Conservation (phyloP, 768 basidiomycete species). For the Phylloporus sp. region DNA sequence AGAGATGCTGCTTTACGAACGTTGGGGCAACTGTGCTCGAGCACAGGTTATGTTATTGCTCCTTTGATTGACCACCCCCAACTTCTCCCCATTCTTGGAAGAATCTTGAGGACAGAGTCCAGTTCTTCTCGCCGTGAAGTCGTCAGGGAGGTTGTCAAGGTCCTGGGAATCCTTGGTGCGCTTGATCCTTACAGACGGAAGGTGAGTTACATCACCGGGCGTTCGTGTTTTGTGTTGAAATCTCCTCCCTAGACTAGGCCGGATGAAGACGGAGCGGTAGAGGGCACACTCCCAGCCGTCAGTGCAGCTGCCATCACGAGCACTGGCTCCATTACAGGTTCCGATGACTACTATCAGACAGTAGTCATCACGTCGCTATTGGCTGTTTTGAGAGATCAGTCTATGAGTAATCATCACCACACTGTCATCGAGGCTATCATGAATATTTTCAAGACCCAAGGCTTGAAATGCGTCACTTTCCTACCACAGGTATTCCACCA, state of each 20-base stretch:
- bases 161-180: conserved; percentile 93
- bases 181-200: conserved; percentile 94
- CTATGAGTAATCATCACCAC: conserved; percentile 82
- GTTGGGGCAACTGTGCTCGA: conserved; percentile 92
- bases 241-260: conserved; percentile 45
- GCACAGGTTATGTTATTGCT: conserved; percentile 90
- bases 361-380: conserved; percentile 89
- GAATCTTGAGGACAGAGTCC: conserved; percentile 80
- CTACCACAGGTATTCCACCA: conserved; percentile 69
- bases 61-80: conserved; percentile 91
- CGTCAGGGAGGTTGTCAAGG: conserved; percentile 90
- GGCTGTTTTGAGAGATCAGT: conserved; percentile 83
- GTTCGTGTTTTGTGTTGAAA: conserved; percentile 4
- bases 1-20: conserved; percentile 93
- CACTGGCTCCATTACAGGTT: conserved; percentile 54
- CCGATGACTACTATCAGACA: conserved; percentile 97
- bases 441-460: conserved; percentile 98
- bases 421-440: conserved; percentile 96
- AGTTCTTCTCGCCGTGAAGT: conserved; percentile 80
- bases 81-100: conserved; percentile 77
- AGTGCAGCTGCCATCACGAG: conserved; percentile 69
- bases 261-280: conserved; percentile 58
- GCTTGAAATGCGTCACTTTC: conserved; percentile 93
- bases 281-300: conserved; percentile 56
- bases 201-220: conserved; percentile 41